Evolutionary conservation across 495 filamentous ascomycete species (phyloP), one percentile per base, ranked within the genome.

Genomic region (Aspergillus bertholletiae): DNA sequence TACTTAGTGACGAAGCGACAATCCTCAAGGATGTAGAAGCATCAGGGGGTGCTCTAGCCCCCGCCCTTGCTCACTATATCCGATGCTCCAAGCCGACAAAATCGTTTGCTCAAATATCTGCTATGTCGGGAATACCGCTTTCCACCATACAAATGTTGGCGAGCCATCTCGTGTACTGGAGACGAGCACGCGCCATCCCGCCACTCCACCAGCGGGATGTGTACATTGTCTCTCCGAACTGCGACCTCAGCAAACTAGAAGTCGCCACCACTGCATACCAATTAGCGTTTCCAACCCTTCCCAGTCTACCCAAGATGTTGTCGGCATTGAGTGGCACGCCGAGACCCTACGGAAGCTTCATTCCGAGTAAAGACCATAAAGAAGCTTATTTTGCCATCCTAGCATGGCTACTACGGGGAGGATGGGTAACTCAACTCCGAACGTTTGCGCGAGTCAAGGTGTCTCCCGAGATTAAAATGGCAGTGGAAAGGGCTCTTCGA

Each of bases 171-270:
- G 90, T 97, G 39, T 95, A 93, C 73, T 97, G 92, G 91, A 83
- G 94, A 27, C 86, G 90, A 47, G 94, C 92, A 32, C 88, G 93
- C 34, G 87, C 92, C 26, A 96, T 98, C 53, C 89, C 91, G 11
- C 94, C 94, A 2, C 80, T 97, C 13, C 90, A 96, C 59, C 87
- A 86, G 30, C 77, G 92, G 28, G 90, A 97, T 66, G 90, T 84
- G n/a, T 98, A 97, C 69, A 88, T 96, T 23, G 84, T 96, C 27
- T 94, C 88, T 21, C 94, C 93, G 0, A 96, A 96, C 66, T 92
- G 90, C 47, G 89, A 96, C 60, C 78, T 90, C 64, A 78, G 79
- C 56, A 84, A 87, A 46, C 76, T 97, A 0, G 81, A 84, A 30
- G 70, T 79, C n/a, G 88, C 90, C 3, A 84, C 83, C 18, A 72